Evolutionary conservation across 1,139 yeast genomes (phyloP).

Genomic region (Scheffersomyces quercinus): DNA sequence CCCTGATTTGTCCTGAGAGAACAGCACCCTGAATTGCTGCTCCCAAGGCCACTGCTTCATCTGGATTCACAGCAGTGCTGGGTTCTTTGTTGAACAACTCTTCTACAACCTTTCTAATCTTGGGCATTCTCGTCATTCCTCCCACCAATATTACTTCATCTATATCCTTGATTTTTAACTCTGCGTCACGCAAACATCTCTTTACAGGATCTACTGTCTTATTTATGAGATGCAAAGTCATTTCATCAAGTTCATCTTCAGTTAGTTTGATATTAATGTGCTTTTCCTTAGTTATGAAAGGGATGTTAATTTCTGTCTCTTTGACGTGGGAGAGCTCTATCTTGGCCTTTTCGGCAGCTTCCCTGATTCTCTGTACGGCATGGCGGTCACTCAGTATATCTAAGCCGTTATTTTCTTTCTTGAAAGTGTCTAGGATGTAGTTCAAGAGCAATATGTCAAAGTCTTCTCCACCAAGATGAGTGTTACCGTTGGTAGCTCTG

Average conservation of each 20-base stretch:
- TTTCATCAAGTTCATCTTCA: constrained; percentile 62
- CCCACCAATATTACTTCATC: constrained; percentile 77
- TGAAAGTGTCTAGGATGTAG: constrained; percentile 51
- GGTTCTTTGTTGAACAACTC: constrained; percentile 60
- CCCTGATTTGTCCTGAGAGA: constrained; percentile 65
- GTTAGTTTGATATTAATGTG: constrained; percentile 56
- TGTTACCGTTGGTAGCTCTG: constrained; percentile 79
- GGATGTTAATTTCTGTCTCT: constrained; percentile 59
- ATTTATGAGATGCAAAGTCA: constrained; percentile 61
- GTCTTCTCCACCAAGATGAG: constrained; percentile 84
- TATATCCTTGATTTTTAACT: constrained; percentile 57
- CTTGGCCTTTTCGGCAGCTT: constrained; percentile 70
- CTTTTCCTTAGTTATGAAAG: constrained; percentile 55
- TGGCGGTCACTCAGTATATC: constrained; percentile 45
- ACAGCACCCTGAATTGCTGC: constrained; percentile 87
- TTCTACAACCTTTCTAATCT: constrained; percentile 58
- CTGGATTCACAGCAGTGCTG: constrained; percentile 71
- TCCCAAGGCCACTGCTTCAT: constrained; percentile 82
- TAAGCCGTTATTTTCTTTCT: constrained; percentile 39
- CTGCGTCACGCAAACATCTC: constrained; percentile 71
- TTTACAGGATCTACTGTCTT: constrained; percentile 66
- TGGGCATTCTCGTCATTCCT: constrained; percentile 88
- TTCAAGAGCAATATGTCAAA: constrained; percentile 64
- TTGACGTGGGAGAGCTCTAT: constrained; percentile 67
- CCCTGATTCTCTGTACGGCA: constrained; percentile 68